Evolutionary conservation across 2,329 filamentous ascomycete genomes (phyloP), one percentile per base, ranked within the genome.

Genomic region (Calonectria ilicicola): DNA sequence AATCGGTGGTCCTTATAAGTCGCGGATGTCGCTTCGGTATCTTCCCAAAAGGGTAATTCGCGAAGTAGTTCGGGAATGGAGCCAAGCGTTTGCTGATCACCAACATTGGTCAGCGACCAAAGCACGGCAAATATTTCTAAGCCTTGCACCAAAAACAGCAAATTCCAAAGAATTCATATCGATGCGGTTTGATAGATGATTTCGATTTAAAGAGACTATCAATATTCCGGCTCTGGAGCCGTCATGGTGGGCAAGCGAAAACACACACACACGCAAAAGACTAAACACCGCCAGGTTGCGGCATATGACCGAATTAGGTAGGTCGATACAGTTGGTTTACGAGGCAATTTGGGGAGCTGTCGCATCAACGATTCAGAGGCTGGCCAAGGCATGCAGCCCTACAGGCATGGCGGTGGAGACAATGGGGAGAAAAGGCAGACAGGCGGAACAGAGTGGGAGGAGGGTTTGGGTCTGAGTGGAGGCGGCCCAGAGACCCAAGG

Each of bases 401-500:
- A 62, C 65, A 53, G 47, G 51, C 40, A 44, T n/a, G 51, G 17
- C 65, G 40, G 26, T 70, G 68, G 51, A 62, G 67, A 65, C 49
- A 29, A 47, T 47, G 40, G 47, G 49, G 49, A 65, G 49, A 23
- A n/a, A 69, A 38, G 56, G 26, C 60, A 40, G 51, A 66, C 40
- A 49, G 26, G 40, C 51, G 23, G 40, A 47, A 35, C 42, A 17
- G 26, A 62, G 51, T 32, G 46, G 46, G 29, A 66, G 27, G 46
- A 49, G 27, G 38, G 38, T 23, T 40, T 26, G 35, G 21, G 63
- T 29, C 56, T 67, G 67, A 19, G 51, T 51, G 51, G 63, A 60
- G 51, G 9, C 5, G 29, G 32, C 32, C 29, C 19, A 23, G 19
- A 15, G 29, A 35, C 38, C 17, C 38, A 23, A 21, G 17, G 53